Percentiles rank a stretch among this genome's conserved stretches.
phyloP scores from a whole-genome alignment of 129 eudicot genomes.

The Silybum marianum region DNA sequence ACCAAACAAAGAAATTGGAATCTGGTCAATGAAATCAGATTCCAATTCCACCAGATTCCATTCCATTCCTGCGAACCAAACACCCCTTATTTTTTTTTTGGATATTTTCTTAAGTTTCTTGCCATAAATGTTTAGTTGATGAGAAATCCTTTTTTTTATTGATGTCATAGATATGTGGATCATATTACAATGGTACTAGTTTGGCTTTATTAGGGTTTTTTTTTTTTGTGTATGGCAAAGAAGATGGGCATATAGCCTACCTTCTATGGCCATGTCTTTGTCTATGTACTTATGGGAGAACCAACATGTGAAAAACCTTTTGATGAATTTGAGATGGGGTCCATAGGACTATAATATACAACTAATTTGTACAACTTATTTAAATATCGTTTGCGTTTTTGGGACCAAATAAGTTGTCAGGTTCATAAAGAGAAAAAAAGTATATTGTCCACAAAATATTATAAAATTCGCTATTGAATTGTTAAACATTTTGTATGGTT shows the following conservation, averaged over 20 bases:
- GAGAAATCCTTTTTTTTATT: not conserved
- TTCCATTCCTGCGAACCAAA: too few relatives aligned
- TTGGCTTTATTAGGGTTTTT: not conserved
- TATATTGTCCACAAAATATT: not conserved
- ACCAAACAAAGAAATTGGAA: too few relatives aligned
- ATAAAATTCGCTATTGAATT: not conserved
- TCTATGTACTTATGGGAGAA: too few relatives aligned
- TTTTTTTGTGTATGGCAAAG: not conserved
- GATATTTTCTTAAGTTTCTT: not conserved
- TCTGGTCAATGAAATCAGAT: too few relatives aligned
- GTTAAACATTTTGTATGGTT: not conserved
- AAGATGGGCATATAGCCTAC: not conserved
- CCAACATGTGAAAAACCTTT: too few relatives aligned
- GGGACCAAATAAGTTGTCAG: not conserved
- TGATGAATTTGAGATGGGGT: not conserved
- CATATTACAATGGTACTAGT: not conserved
- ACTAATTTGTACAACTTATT: too few relatives aligned
- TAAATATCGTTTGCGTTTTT: too few relatives aligned
- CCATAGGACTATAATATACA: not conserved
- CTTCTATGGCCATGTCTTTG: not conserved
- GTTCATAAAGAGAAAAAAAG: not conserved
- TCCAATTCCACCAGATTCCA: too few relatives aligned
- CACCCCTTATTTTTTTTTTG: too few relatives aligned
- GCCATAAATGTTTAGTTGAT: not conserved
- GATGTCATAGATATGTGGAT: not conserved